Evolutionary conservation across 805 yeast genomes (phyloP).

Genomic region (Candida methanosorbosa): DNA sequence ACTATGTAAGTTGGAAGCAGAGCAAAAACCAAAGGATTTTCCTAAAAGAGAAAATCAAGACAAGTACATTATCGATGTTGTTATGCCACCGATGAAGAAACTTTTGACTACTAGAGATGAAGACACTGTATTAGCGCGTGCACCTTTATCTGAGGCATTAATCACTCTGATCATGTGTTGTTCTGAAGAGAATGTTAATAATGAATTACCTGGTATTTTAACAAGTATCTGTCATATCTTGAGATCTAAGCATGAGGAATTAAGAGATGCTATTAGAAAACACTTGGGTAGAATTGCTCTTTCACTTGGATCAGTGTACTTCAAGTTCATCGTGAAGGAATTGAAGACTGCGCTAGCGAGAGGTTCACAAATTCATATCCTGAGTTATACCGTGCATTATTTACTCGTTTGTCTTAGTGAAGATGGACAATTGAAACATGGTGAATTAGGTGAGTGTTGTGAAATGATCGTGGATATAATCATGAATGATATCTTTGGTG

Average conservation of each 20-base stretch:
- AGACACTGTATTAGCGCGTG: conserved; percentile 65
- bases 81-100: conserved; percentile 55
- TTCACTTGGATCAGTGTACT: conserved; percentile 63
- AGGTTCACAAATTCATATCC: conserved; percentile 90
- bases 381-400: conserved; percentile 80
- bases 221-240: conserved; percentile 85
- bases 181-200: conserved; percentile 42
- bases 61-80: conserved; percentile 41
- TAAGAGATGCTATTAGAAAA: conserved; percentile 80
- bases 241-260: conserved; percentile 75
- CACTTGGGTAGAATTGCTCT: conserved; percentile 57
- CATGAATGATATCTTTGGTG: conserved; percentile 91
- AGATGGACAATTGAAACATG: conserved; percentile 35
- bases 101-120: conserved; percentile 61
- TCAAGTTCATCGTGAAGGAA: conserved; percentile 70
- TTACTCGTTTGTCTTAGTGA: conserved; percentile 44
- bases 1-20: conserved; percentile 2
- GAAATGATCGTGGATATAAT: conserved; percentile 55
- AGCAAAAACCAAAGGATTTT: conserved; percentile 23
- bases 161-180: conserved; percentile 59
- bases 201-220: conserved; percentile 70
- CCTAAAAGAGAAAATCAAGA: conserved; percentile 29
- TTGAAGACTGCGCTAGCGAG: conserved; percentile 68
- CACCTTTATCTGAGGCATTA: conserved; percentile 76
- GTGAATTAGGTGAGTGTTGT: conserved; percentile 66